These are phyloP conservation scores for Carallia pectinifolia DNA, from an alignment of 345 rosid genomes.

Conservation along the genomic window DNA sequence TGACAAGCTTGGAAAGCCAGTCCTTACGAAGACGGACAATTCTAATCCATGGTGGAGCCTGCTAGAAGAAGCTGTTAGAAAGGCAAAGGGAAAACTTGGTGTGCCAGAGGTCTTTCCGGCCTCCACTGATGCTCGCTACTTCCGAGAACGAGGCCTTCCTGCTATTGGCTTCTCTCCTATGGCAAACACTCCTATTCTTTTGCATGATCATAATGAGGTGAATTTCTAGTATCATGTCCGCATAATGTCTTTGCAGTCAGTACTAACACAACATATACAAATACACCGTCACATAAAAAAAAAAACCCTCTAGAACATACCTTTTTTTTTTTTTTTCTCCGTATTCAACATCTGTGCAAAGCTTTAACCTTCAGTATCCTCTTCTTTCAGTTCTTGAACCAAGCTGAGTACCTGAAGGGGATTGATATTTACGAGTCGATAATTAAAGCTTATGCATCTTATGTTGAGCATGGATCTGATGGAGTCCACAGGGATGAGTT, in stretches of 20 bases:
- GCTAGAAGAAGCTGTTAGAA: constrained; percentile 69
- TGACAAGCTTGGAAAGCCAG: constrained; percentile 49
- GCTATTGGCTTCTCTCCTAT: constrained; percentile 94
- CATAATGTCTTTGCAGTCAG: not conserved
- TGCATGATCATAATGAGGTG: constrained; percentile 97
- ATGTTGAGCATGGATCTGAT: constrained; percentile 28
- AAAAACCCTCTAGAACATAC: not conserved
- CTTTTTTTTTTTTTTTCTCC: not conserved
- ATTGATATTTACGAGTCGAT: constrained; percentile 67
- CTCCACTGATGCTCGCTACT: constrained; percentile 80
- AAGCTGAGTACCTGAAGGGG: constrained; percentile 82
- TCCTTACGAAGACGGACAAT: constrained; percentile 57
- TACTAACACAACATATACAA: not conserved
- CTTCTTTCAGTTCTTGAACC: constrained; percentile 67
- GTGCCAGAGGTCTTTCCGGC: constrained; percentile 92
- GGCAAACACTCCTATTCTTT: constrained; percentile 80
- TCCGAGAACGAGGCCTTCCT: constrained; percentile 60
- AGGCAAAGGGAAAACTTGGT: constrained; percentile 64
- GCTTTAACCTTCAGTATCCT: not conserved
- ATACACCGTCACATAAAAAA: too few species aligned
- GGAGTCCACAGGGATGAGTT: constrained; percentile 59
- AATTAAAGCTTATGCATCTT: constrained; percentile 62
- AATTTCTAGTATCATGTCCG: not conserved
- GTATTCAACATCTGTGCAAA: not conserved
- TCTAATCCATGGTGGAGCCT: constrained; percentile 91